These are phyloP conservation scores for Cutaneotrichosporon sp. DNA, from an alignment of 1,284 basidiomycete genomes.

Conservation along the genomic window DNA sequence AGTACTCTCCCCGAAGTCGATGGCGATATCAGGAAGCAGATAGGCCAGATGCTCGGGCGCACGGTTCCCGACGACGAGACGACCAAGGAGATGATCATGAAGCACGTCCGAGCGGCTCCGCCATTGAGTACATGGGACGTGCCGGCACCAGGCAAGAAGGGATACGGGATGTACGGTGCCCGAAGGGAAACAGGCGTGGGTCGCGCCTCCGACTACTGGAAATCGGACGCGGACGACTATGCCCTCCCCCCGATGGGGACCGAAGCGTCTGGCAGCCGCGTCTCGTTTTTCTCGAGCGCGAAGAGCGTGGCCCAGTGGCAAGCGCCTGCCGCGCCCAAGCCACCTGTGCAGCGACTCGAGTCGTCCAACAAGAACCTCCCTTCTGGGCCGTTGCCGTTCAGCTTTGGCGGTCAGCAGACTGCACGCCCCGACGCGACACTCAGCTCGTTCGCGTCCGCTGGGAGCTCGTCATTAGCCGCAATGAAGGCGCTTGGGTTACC, in stretches of 20 bases:
- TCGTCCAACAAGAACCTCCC: slow-evolving; percentile 40
- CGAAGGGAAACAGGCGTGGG: slow-evolving; percentile 31
- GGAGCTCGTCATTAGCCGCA: slow-evolving; percentile 33
- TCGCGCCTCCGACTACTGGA: slow-evolving; percentile 50
- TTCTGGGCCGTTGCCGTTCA: slow-evolving; percentile 40
- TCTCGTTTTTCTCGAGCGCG: slow-evolving; percentile 19
- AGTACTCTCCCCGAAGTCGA: slow-evolving; percentile 38
- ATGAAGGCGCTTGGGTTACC: slow-evolving; percentile 32
- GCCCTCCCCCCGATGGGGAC: slow-evolving; percentile 33
- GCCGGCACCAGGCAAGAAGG: slow-evolving; percentile 31
- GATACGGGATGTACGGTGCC: neutral
- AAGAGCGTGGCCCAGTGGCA: slow-evolving; percentile 18
- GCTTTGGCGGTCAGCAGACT: slow-evolving; percentile 29
- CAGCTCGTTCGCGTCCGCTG: slow-evolving; percentile 34
- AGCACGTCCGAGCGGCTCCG: slow-evolving; percentile 46
- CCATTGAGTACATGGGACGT: slow-evolving; percentile 48
- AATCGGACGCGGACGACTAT: slow-evolving; percentile 48
- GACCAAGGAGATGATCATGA: slow-evolving; percentile 43
- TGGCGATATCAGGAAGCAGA: slow-evolving; percentile 31
- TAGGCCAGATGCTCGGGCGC: slow-evolving; percentile 39
- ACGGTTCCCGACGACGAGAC: slow-evolving; percentile 33
- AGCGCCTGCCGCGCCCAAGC: slow-evolving; percentile 23
- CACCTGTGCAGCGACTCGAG: slow-evolving; percentile 34
- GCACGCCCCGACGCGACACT: slow-evolving; percentile 27
- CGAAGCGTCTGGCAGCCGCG: slow-evolving; percentile 16